Base-by-base conservation (phyloP, 768 basidiomycete genomes). In the Mycena sanguinolenta region DNA sequence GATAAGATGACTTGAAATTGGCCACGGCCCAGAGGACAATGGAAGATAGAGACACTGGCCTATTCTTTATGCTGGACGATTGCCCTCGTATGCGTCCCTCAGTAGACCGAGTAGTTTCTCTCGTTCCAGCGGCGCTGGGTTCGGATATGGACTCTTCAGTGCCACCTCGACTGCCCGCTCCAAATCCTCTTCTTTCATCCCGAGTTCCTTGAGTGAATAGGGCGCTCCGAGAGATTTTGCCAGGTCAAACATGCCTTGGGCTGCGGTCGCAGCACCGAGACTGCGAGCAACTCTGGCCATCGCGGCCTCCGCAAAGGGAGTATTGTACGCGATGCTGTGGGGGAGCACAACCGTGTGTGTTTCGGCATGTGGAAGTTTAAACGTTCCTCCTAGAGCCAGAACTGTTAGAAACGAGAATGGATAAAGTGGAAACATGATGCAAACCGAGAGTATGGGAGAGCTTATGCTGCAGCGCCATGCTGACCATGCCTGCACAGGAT, bases 301-400 rank as follows among this genome's bases (percentile, higher is more conserved):
- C 25, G 79, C 80, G 32, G 75, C 75, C 6, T 32, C 39, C 13
- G 82, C 78, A 61, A 73, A 78, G 4, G 82, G 82, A 2, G 82
- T 75, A 63, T 85, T 84, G 73, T 84, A 85, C 9, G 81, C 79
- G 28, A 83, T 79, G 0, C 80, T 78, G 71, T 84, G 81, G 0
- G 84, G 82, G 30, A 84, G 82, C n/a, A 84, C 75, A 25, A 84
- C 80, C 16, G 84, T 83, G 71, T 84, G 84, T 0, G 83, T 84
- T 60, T 84, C 83, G 14, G 82, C 77, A 59, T 84, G 83, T 14
- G 83, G 81, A 67, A 84, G 79, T 64, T 80, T 77, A 74, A 84
- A 84, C 3, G 78, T 77, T 19, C 83, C 83, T 28, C 84, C 84
- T 79, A 54, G 25, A 42, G 16, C 12, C 19, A 19, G 19, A 1